These are phyloP conservation scores for Parafenestella ontariensis DNA, from an alignment of 2,329 filamentous ascomycete genomes.

Conservation along the genomic window DNA sequence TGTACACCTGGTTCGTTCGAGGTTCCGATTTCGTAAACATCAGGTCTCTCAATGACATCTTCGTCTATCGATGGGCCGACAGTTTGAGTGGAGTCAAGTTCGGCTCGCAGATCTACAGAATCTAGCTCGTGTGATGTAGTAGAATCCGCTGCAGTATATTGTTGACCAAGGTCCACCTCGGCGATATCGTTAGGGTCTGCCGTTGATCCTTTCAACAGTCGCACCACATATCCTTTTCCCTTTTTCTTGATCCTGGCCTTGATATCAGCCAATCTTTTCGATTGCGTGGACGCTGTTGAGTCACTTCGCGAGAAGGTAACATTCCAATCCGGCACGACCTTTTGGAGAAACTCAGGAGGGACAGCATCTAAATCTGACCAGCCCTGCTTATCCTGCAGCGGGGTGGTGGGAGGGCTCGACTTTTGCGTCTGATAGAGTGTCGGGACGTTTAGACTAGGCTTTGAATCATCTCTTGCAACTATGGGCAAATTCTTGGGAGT, in stretches of 20 bases:
- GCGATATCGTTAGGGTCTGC: slow-evolving; percentile 34
- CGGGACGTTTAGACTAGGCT: slow-evolving; percentile 22
- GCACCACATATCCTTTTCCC: slow-evolving; percentile 41
- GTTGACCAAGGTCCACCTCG: slow-evolving; percentile 34
- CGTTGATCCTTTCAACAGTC: slow-evolving; percentile 36
- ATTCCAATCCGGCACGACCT: slow-evolving; percentile 42
- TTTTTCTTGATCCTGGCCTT: slow-evolving; percentile 44
- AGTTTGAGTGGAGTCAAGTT: slow-evolving; percentile 24
- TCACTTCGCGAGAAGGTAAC: slow-evolving; percentile 35
- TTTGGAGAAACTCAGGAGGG: slow-evolving; percentile 37
- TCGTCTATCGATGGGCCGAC: background rate
- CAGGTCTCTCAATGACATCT: background rate
- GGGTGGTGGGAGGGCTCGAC: slow-evolving; percentile 34
- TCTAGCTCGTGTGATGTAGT: slow-evolving; percentile 27
- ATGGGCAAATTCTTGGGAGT: slow-evolving; percentile 17
- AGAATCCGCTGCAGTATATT: background rate
- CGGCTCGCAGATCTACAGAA: slow-evolving; percentile 15
- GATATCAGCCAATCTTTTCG: slow-evolving; percentile 36
- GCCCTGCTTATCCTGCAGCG: slow-evolving; percentile 31
- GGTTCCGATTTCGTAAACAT: slow-evolving; percentile 35
- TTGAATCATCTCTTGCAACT: slow-evolving; percentile 21
- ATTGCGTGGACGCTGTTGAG: slow-evolving; percentile 34
- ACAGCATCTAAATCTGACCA: slow-evolving; percentile 41
- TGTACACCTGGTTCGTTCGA: slow-evolving; percentile 30
- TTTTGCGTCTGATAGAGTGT: slow-evolving; percentile 27